Evolutionary conservation across 2,329 filamentous ascomycete genomes (phyloP).

Genomic region (Calcarisporium arbuscula): DNA sequence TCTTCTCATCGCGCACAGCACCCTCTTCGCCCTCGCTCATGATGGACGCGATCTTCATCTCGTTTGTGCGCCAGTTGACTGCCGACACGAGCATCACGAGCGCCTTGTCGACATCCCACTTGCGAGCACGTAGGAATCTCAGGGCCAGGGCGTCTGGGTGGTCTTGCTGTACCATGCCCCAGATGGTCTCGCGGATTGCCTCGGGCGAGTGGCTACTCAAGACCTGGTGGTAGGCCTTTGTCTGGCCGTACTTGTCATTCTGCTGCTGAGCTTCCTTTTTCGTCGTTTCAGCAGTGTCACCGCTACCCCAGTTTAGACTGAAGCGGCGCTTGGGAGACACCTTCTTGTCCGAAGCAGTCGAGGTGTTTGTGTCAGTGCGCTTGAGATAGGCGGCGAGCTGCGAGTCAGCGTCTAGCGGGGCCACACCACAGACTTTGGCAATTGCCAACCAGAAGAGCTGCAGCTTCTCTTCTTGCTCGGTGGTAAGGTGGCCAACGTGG

Average conservation of each 20-base stretch:
- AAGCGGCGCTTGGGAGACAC: slow-evolving; percentile 1
- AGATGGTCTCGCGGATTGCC: too few relatives aligned
- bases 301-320: slow-evolving; percentile 63
- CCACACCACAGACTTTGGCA: slow-evolving; percentile 68
- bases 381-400: too few relatives aligned
- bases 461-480: slow-evolving; percentile 82
- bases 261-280: slow-evolving; percentile 9
- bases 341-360: slow-evolving; percentile 14
- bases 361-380: too few relatives aligned
- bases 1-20: slow-evolving; percentile 21
- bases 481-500: slow-evolving; percentile 78
- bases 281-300: slow-evolving; percentile 60
- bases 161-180: too few relatives aligned
- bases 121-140: slow-evolving; percentile 33
- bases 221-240: too few relatives aligned
- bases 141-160: slow-evolving; percentile 31
- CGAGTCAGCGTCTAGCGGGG: slow-evolving; percentile 14
- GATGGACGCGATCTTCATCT: slow-evolving; percentile 24
- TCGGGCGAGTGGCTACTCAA: too few relatives aligned
- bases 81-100: slow-evolving; percentile 31
- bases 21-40: slow-evolving; percentile 26
- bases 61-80: slow-evolving; percentile 29
- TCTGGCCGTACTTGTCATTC: too few relatives aligned
- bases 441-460: slow-evolving; percentile 78
- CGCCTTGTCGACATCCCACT: slow-evolving; percentile 33